Base-by-base conservation (phyloP, 2,329 filamentous ascomycete species). In the Cytospora piceae region DNA sequence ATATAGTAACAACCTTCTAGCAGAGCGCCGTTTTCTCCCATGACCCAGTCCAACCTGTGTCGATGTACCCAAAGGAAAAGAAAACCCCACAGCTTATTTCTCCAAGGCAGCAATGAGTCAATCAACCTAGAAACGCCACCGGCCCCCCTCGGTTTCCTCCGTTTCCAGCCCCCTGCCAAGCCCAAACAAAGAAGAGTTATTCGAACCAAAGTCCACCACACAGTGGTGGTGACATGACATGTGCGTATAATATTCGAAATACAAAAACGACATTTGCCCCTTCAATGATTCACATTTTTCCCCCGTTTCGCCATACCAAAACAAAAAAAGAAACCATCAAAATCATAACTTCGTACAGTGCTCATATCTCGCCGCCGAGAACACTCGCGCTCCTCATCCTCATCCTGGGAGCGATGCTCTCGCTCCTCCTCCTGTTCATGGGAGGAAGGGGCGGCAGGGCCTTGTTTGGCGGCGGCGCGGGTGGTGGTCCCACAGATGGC, bases 371-470 rank as follows among this genome's bases (percentile, higher is more conserved):
- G 17, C 61, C 53, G 15, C 53, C 61, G 17, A 63, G 34, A 24
- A 55, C 15, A 12, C 46, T 29, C 24, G 29, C 52, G 17, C 39
- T 60, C 49, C 58, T 52, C 54, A 65, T 54, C 7, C 65, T 57
- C 54, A 67, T 58, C 22, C 58, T 53, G 11, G 66, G 59, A 12
- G 63, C 59, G 42, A 58, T 63, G 46, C 66, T 66, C 34, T 52
- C 60, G 7, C 52, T 61, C 15, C 62, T 62, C 49, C 65, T 63
- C 53, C 64, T 61, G 22, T 62, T 57, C 37, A 75, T 78, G 53
- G 71, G 74, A 5, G 83, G 84, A 49, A 86, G 78, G 0, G 85
- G 84, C 22, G 85, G 85, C 27, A 87, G 77, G 17, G 84, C 83
- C 69, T 80, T 81, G 14, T 77, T 85, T 29, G 85, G 85, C 6